Evolutionary conservation across 495 filamentous ascomycete genomes (phyloP), one percentile per base, ranked within the genome.

Genomic region (Penicillium alfredii): DNA sequence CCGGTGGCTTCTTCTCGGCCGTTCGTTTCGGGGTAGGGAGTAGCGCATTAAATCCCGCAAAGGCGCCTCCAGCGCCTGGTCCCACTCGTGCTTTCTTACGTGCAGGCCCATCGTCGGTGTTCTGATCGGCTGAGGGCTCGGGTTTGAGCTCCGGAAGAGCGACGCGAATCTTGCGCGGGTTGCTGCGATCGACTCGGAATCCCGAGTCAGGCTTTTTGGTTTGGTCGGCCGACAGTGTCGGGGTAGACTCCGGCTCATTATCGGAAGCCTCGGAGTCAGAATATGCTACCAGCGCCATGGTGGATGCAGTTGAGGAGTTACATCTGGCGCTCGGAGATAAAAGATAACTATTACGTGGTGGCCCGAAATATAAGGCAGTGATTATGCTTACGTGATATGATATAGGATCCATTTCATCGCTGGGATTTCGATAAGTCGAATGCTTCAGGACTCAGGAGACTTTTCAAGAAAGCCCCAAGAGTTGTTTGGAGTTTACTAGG

Each of bases 191-290:
- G 54, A 92, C 73, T 13, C 44, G 41, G 24, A 51, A 57, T 2
- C 42, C 44, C 45, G 88, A 82, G 45, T 84, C 79, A 53, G 84
- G 80, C 30, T 61, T 63, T 35, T 47, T 43, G 19, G 73, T 64
- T 68, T 61, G 51, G 20, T 42, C 64, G 43, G 26, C 56, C 55
- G 30, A 41, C 12, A 62, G 46, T 11, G 53, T 33, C n/a, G 62
- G 26, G 25, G 56, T 50, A 11, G 52, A 43, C 9, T 55, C 39
- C 8, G 40, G 32, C 41, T 82, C 73, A n/a, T 59, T 48, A 26
- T 89, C 86, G 9, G 84, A 84, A 22, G 64, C 77, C 45, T 94
- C 88, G 0, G 86, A 93, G 48, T 92, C 88, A 20, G 87, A 87
- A 51, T 93, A 92, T 39, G 81, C 76, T 35, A 92, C 84, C 18